These are phyloP conservation scores for Fagopyrum esculentum DNA, from an alignment of 148 eudicot species.

Conservation along the genomic window DNA sequence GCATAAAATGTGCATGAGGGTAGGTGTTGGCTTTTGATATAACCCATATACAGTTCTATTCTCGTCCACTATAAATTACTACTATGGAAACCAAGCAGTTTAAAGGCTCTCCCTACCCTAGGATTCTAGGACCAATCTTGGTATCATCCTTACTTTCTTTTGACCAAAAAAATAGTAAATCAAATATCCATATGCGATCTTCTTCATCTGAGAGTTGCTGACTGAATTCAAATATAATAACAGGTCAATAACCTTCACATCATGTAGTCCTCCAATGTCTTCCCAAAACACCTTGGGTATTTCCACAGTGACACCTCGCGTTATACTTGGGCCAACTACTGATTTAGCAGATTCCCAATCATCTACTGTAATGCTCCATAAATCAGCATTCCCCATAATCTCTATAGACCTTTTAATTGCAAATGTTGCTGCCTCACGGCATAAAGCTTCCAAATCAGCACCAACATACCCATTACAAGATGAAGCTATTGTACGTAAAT, in stretches of 20 bases:
- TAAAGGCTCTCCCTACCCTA: too few species aligned
- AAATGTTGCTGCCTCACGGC: constrained; percentile 73
- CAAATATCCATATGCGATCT: not conserved
- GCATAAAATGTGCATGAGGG: not conserved
- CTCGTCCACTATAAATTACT: not conserved
- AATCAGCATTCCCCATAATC: constrained; percentile 25
- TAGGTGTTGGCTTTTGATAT: not conserved
- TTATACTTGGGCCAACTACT: constrained; percentile 87
- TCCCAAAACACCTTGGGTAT: constrained; percentile 92
- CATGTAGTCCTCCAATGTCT: constrained; percentile 84
- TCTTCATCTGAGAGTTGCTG: not conserved
- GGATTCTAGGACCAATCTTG: not conserved
- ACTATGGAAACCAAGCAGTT: not conserved
- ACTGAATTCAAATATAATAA: not conserved
- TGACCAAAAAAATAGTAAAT: not conserved
- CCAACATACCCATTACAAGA: constrained; percentile 97
- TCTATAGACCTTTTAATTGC: constrained; percentile 36
- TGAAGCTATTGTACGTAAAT: constrained; percentile 63
- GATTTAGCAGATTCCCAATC: constrained; percentile 76
- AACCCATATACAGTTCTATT: not conserved
- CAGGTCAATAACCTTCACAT: constrained; percentile 54
- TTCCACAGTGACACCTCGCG: constrained; percentile 82
- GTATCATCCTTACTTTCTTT: not conserved
- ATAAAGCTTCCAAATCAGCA: constrained; percentile 95
- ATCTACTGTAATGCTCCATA: constrained; percentile 45